phyloP scores from a whole-genome alignment of 148 eudicot species.

The Heliamphora exappendiculata region DNA sequence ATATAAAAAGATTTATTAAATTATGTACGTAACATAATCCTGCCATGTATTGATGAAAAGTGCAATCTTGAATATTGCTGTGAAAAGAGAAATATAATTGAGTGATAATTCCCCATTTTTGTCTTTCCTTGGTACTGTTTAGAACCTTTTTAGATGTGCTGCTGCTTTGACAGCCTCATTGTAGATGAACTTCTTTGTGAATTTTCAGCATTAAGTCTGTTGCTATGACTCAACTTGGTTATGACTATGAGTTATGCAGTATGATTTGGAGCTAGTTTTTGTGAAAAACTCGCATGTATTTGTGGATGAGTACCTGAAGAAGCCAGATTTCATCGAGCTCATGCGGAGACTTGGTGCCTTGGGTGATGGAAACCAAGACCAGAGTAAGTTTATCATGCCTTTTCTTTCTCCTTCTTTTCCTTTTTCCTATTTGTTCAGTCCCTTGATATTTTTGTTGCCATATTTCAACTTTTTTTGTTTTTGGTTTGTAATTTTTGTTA shows the following conservation, averaged over 20 bases:
- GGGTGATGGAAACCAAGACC: slow-evolving; percentile 86
- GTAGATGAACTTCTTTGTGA: neutral
- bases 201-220: neutral
- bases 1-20: no score
- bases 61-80: slow-evolving; percentile 2
- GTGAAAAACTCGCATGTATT: slow-evolving; percentile 80
- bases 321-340: slow-evolving; percentile 68
- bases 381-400: slow-evolving; percentile 38
- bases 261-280: slow-evolving; percentile 83
- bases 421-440: neutral
- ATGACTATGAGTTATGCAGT: slow-evolving; percentile 35
- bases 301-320: slow-evolving; percentile 87
- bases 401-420: neutral
- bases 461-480: neutral
- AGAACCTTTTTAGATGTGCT: neutral
- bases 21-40: no score
- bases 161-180: neutral
- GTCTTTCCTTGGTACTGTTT: neutral
- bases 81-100: neutral
- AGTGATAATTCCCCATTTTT: neutral
- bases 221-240: neutral
- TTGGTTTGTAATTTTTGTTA: no score
- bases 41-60: neutral
- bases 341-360: slow-evolving; percentile 95
- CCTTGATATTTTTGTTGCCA: neutral